Percentiles rank a stretch among this genome's conserved stretches.
phyloP scores from a whole-genome alignment of 345 rosid species.

The Erucastrum elatum region DNA sequence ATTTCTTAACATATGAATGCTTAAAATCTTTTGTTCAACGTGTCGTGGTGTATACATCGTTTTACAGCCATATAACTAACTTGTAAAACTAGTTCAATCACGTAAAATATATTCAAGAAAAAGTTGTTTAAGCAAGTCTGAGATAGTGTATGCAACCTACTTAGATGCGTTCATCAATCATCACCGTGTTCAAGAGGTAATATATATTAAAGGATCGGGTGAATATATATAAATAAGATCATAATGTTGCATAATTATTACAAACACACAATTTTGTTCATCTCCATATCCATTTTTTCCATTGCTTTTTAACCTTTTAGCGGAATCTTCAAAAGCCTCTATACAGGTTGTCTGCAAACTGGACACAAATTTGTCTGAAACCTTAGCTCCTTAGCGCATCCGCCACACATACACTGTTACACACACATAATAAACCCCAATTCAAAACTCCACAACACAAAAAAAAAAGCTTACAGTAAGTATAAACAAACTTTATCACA shows the following conservation, averaged over 20 bases:
- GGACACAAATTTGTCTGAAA: slow-evolving; percentile 76
- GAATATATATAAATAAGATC: slow-evolving; percentile 27
- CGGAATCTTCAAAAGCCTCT: slow-evolving; percentile 74
- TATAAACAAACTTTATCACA: slow-evolving; percentile 26
- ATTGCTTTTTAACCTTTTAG: slow-evolving; percentile 33
- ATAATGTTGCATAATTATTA: slow-evolving; percentile 30
- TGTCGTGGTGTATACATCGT: too few species aligned
- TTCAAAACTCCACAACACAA: neutral
- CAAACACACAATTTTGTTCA: neutral
- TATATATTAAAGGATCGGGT: slow-evolving; percentile 56
- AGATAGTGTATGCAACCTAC: too few species aligned
- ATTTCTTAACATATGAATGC: too few species aligned
- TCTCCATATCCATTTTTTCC: neutral
- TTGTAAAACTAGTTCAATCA: too few species aligned
- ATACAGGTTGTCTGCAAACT: slow-evolving; percentile 80
- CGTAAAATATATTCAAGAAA: too few species aligned
- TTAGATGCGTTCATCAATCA: too few species aligned
- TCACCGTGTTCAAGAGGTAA: too few species aligned
- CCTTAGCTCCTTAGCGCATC: slow-evolving; percentile 81
- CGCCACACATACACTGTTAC: slow-evolving; percentile 89
- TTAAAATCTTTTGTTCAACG: too few species aligned
- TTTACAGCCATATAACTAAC: too few species aligned
- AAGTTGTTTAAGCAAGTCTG: too few species aligned
- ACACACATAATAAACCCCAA: neutral
- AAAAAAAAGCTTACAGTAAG: neutral